Percentiles rank a stretch among this genome's conserved stretches.
These are phyloP conservation scores for Phanerochaete carnosa DNA, from an alignment of 768 basidiomycete genomes.

Conservation along the genomic window DNA sequence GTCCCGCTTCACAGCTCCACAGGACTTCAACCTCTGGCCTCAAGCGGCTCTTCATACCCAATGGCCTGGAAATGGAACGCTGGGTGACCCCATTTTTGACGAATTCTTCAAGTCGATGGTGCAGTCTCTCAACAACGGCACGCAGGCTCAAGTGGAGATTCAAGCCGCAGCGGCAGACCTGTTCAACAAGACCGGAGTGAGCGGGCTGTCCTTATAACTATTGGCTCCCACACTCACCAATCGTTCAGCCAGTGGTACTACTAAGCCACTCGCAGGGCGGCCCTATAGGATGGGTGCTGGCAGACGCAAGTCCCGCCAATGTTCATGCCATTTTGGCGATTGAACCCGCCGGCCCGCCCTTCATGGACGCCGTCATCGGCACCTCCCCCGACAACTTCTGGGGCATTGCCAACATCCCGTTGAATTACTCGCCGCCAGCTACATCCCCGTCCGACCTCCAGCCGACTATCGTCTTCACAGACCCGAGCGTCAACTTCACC, in stretches of 20 bases:
- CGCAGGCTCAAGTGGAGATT: slow-evolving; percentile 36
- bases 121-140: slow-evolving; percentile 34
- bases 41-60: slow-evolving; percentile 45
- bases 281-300: slow-evolving; percentile 46
- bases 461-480: slow-evolving; percentile 19
- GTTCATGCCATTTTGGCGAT: slow-evolving; percentile 47
- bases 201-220: too few species aligned
- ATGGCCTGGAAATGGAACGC: slow-evolving; percentile 51
- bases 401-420: slow-evolving; percentile 46
- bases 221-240: too few species aligned
- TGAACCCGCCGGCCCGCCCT: slow-evolving; percentile 51
- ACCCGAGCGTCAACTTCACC: slow-evolving; percentile 28
- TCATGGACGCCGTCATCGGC: slow-evolving; percentile 27
- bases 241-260: slow-evolving; percentile 39
- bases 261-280: slow-evolving; percentile 52
- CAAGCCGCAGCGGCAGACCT: slow-evolving; percentile 39
- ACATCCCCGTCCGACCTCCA: slow-evolving; percentile 30
- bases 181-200: slow-evolving; percentile 45
- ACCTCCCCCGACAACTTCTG: slow-evolving; percentile 37
- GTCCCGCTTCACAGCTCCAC: slow-evolving; percentile 14
- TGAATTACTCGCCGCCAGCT: slow-evolving; percentile 40
- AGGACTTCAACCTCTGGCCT: slow-evolving; percentile 40
- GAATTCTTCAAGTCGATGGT: slow-evolving; percentile 42
- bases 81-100: slow-evolving; percentile 43
- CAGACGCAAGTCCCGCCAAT: slow-evolving; percentile 41